Conservation (phyloP, 805 yeast species). For the Cephaloascus fragrans region DNA sequence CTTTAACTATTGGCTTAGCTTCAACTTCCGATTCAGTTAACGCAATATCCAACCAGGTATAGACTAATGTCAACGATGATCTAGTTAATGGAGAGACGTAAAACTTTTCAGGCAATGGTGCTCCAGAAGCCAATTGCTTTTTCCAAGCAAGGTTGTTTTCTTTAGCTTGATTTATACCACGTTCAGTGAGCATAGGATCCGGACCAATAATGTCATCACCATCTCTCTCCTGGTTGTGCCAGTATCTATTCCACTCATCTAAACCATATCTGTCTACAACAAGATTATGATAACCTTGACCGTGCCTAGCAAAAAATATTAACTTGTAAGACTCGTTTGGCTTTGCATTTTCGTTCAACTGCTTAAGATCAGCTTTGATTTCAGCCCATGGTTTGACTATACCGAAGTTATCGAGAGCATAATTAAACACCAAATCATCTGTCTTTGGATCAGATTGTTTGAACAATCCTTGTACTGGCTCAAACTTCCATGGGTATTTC, state of each 20-base stretch:
- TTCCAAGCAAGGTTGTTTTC: slow-evolving; percentile 35
- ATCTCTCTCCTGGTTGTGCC: slow-evolving; percentile 43
- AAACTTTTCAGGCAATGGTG: slow-evolving; percentile 46
- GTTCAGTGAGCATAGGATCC: slow-evolving; percentile 47
- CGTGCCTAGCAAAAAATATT: slow-evolving; percentile 53
- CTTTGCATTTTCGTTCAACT: slow-evolving; percentile 22
- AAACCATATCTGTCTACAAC: slow-evolving; percentile 45
- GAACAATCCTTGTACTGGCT: slow-evolving; percentile 40
- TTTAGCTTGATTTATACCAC: slow-evolving; percentile 48
- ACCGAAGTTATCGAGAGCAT: slow-evolving; percentile 34
- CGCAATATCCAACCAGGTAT: slow-evolving; percentile 39
- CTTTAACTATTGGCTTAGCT: slow-evolving; percentile 22
- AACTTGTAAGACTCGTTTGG: slow-evolving; percentile 35
- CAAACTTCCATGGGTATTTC: slow-evolving; percentile 35
- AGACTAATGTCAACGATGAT: slow-evolving; percentile 44
- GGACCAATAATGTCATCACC: slow-evolving; percentile 35
- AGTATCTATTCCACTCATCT: slow-evolving; percentile 46
- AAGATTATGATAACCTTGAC: slow-evolving; percentile 59
- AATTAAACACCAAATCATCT: slow-evolving; percentile 36
- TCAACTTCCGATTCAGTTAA: slow-evolving; percentile 10
- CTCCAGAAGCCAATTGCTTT: slow-evolving; percentile 31
- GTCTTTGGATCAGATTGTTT: slow-evolving; percentile 31
- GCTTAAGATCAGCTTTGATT: slow-evolving; percentile 17
- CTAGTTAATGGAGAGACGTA: slow-evolving; percentile 59
- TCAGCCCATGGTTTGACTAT: slow-evolving; percentile 29